Percentiles rank a stretch among this genome's conserved stretches.
Conservation (phyloP, 257 asterid genomes). For the Buddleja alternifolia region DNA sequence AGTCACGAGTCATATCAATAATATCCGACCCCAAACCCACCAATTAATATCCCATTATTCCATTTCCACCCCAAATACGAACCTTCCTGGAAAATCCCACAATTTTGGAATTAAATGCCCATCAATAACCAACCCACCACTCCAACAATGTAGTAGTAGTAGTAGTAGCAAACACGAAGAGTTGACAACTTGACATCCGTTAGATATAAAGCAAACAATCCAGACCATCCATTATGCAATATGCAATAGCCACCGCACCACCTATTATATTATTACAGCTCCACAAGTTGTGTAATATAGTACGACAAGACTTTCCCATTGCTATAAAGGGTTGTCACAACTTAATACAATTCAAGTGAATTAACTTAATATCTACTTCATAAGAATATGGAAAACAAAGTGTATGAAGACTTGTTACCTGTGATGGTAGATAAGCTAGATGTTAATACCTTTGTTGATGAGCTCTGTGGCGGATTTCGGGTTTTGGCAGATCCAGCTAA, state of each 20-base stretch:
- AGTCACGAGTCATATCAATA: slow-evolving; percentile 14
- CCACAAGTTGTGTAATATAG: not conserved
- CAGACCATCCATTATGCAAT: slow-evolving; percentile 32
- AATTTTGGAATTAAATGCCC: slow-evolving; percentile 26
- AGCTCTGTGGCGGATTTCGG: slow-evolving; percentile 57
- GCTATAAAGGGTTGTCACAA: not conserved
- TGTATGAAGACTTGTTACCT: slow-evolving; percentile 59
- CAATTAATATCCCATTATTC: not conserved
- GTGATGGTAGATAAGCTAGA: slow-evolving; percentile 85
- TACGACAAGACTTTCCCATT: not conserved
- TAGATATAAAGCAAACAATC: slow-evolving; percentile 1
- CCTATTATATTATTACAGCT: not conserved
- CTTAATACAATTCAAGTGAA: not conserved
- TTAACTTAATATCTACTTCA: not conserved
- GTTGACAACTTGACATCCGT: slow-evolving; percentile 25
- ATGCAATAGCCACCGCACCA: no score
- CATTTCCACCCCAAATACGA: not conserved
- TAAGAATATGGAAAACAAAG: slow-evolving; percentile 28
- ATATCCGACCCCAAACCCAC: slow-evolving; percentile 24
- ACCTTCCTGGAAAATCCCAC: slow-evolving; percentile 37
- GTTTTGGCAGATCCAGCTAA: slow-evolving; percentile 54
- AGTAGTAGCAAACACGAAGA: no score
- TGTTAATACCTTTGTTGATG: slow-evolving; percentile 53
- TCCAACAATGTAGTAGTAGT: slow-evolving; percentile 30
- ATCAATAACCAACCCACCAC: not conserved